A percentile compares a stretch with the other conserved stretches of the same genome.
Conservation (phyloP, 1,284 basidiomycete genomes). For the Singerocomus rubriflavus region DNA sequence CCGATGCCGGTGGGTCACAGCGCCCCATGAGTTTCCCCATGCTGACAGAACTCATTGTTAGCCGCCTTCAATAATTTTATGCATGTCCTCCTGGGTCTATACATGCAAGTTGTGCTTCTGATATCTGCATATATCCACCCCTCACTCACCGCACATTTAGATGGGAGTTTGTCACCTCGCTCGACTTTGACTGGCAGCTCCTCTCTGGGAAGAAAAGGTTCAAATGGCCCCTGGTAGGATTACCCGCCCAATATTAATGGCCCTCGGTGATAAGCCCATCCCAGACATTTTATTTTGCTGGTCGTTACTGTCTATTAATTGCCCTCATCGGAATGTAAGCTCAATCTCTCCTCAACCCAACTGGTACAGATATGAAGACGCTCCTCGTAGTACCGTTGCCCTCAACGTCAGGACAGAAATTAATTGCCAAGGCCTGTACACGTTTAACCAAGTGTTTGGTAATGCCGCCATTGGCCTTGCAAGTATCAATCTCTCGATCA, state of each 20-base stretch:
- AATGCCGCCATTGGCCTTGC: slow-evolving; percentile 72
- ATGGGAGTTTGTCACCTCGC: slow-evolving; percentile 64
- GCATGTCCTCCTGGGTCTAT: slow-evolving; percentile 64
- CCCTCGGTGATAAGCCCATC: slow-evolving; percentile 3
- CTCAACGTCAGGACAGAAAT: slow-evolving; percentile 34
- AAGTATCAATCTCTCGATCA: slow-evolving; percentile 74
- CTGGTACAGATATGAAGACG: background rate
- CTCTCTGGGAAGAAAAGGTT: slow-evolving; percentile 57
- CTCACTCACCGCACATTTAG: slow-evolving; percentile 29
- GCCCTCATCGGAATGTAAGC: slow-evolving; percentile 70
- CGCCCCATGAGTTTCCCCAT: background rate
- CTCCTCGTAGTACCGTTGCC: slow-evolving; percentile 22
- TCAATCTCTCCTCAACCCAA: background rate
- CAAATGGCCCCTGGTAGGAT: slow-evolving; percentile 57
- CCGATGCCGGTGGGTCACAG: slow-evolving; percentile 44
- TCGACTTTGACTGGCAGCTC: slow-evolving; percentile 68
- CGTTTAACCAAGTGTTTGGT: slow-evolving; percentile 69
- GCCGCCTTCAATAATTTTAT: slow-evolving; percentile 63
- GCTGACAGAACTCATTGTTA: slow-evolving; percentile 28
- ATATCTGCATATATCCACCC: slow-evolving; percentile 11
- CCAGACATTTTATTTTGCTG: slow-evolving; percentile 72
- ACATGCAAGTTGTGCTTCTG: slow-evolving; percentile 45
- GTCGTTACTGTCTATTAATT: slow-evolving; percentile 65
- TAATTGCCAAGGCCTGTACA: slow-evolving; percentile 50
- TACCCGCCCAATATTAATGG: background rate